phyloP scores from a whole-genome alignment of 2,329 filamentous ascomycete species.

The Stagonosporopsis cucurbitacearum region DNA sequence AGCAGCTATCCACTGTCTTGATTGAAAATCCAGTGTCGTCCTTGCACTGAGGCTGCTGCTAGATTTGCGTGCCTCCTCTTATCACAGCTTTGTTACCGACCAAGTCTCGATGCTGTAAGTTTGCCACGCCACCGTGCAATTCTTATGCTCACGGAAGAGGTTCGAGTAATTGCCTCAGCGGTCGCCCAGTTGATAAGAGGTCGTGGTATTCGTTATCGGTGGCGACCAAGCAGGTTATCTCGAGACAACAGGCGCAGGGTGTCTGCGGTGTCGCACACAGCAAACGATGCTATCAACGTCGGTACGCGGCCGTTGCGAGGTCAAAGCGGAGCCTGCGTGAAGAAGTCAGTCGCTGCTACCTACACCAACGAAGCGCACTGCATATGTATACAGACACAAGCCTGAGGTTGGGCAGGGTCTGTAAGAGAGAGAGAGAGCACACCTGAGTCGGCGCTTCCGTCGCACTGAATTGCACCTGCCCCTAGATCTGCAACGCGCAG shows the following conservation, averaged over 20 bases:
- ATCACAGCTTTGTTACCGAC: neutral
- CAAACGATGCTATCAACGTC: neutral
- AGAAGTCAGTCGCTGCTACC: neutral
- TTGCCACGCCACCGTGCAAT: neutral
- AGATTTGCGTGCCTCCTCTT: slow-evolving; percentile 11
- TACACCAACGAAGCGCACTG: neutral
- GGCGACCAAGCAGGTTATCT: neutral
- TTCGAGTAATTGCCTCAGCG: neutral
- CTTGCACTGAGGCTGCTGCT: slow-evolving; percentile 14
- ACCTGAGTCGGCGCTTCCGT: neutral
- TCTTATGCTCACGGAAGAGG: neutral
- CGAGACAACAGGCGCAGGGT: neutral
- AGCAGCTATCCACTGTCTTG: slow-evolving; percentile 25
- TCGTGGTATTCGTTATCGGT: neutral
- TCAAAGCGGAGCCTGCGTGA: neutral
- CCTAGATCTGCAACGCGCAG: neutral
- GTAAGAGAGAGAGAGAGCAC: neutral
- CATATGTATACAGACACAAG: neutral
- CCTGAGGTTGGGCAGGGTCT: neutral
- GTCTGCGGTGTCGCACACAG: neutral
- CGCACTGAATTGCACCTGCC: neutral
- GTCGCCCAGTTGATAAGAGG: neutral
- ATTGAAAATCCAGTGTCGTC: slow-evolving; percentile 27
- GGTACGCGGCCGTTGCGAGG: neutral
- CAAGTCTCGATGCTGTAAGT: neutral